Base-by-base conservation (phyloP, 129 eudicot species). In the Escallonia herrerae region DNA sequence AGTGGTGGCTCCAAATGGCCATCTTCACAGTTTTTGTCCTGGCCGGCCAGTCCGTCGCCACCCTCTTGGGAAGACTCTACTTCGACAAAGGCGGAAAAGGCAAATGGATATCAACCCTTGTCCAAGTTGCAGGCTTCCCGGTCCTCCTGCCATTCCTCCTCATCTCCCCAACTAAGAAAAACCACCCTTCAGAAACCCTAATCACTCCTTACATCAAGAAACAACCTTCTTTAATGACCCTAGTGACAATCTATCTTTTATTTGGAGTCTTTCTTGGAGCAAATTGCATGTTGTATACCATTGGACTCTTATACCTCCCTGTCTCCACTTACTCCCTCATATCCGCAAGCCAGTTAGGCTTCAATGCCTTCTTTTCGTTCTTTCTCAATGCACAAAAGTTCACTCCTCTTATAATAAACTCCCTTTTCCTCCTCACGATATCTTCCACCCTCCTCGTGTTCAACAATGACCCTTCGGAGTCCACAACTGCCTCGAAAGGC, bases 81-180 rank as follows among this genome's bases (percentile, higher is more conserved):
- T 83, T 58, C 63, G 74, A 72, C 48, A 65, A 79, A 53, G 89
- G 89, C 22, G 89, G 89, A 33, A 76, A 72, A 47, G 72, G 77
- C 57, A 69, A 54, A 40, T 75, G 83, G 72, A 46, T 76, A 51
- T 72, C 81, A 11, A 65, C 88, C 38, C 64, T 83, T 48, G 58
- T 72, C 7, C 74, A 75, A 65, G 48, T 57, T 2, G 38, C 59
- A 0, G 88, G 81, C 38, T 83, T 83, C 42, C 88, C 88, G 42
- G 41, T 79, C 39, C 70, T 73, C 15, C 7, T 79, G 5, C 88
- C 88, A 39, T 58, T 75, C 38, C 64, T 78, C 14, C 60, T 78
- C 60, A 40, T 60, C 50, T 14, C 43, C 42, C 42, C 66, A 3
- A 56, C 72, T 3, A 49, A 64, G n/a, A 43, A 72, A 13, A 68